These are phyloP conservation scores for Hemisphaericaspora nanyangensis DNA, from an alignment of 805 yeast genomes.

Conservation along the genomic window DNA sequence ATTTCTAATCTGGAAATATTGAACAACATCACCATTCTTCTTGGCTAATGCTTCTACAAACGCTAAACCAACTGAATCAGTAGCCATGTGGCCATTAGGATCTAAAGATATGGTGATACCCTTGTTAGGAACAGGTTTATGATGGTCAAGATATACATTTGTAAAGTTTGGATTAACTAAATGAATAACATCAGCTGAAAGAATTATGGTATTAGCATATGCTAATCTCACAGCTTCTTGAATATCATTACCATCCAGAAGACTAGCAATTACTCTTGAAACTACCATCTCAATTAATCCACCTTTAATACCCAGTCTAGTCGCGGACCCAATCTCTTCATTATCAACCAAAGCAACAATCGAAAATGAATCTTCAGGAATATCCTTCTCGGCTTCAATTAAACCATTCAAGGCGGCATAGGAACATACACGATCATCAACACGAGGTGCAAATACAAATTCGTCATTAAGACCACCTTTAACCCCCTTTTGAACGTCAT, in stretches of 20 bases:
- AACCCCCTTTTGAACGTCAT: slow-evolving; percentile 75
- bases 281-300: slow-evolving; percentile 66
- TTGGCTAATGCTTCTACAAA: slow-evolving; percentile 68
- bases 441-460: slow-evolving; percentile 75
- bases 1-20: slow-evolving; percentile 83
- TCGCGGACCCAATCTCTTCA: slow-evolving; percentile 80
- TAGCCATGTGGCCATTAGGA: slow-evolving; percentile 80
- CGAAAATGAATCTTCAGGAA: slow-evolving; percentile 40
- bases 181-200: slow-evolving; percentile 85
- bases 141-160: slow-evolving; percentile 67
- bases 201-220: slow-evolving; percentile 72
- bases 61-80: slow-evolving; percentile 71
- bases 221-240: slow-evolving; percentile 33
- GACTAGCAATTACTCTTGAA: slow-evolving; percentile 45
- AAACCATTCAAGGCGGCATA: slow-evolving; percentile 66
- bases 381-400: slow-evolving; percentile 33
- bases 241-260: slow-evolving; percentile 18
- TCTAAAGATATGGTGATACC: slow-evolving; percentile 72
- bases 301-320: slow-evolving; percentile 81
- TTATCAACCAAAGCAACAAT: slow-evolving; percentile 69
- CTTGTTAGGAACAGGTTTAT: slow-evolving; percentile 74
- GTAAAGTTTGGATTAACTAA: slow-evolving; percentile 75
- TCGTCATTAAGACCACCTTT: slow-evolving; percentile 77
- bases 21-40: slow-evolving; percentile 60
- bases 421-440: slow-evolving; percentile 82